phyloP scores from a whole-genome alignment of 306 rosid species.

The barrel medic (Medicago truncatula) region MtrunA17r5.0-ANR NC_053042.1:47456001-47456500 shows the following conservation, averaged over 20 bases:
- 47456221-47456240: constrained; percentile 46
- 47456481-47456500: constrained; percentile 10
- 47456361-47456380: constrained; percentile 1
- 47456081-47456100: background rate
- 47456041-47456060: background rate
- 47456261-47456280: constrained; percentile 81
- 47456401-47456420: constrained; percentile 16
- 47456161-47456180: background rate
- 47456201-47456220: constrained; percentile 26
- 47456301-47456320: constrained; percentile 44
- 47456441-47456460: background rate
- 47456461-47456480: background rate
- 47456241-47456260: constrained; percentile 77
- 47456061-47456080: background rate
- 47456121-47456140: background rate
- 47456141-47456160: constrained; percentile 4
- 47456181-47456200: constrained; percentile 29
- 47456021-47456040: background rate
- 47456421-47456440: constrained; percentile 7
- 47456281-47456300: constrained; percentile 73
- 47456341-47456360: constrained; percentile 21
- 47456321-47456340: constrained; percentile 37
- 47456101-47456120: background rate
- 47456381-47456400: constrained; percentile 33
- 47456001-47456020: background rate